phyloP scores from a whole-genome alignment of 768 basidiomycete species.

The Phlebiopsis gigantea region DNA sequence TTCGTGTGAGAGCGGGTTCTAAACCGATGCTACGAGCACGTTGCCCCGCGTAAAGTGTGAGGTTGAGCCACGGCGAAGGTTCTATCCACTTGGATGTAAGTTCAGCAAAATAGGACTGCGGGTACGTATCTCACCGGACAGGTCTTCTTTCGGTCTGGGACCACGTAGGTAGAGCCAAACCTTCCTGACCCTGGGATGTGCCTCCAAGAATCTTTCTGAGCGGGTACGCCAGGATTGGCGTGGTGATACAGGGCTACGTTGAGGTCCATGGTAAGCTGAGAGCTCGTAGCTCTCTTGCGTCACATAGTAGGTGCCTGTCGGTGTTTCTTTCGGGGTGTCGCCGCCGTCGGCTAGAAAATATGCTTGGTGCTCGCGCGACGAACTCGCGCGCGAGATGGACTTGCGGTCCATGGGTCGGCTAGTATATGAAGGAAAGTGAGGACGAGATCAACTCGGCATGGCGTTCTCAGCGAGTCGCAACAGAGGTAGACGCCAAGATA shows the following conservation, averaged over 20 bases:
- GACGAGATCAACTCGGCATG: slow-evolving; percentile 1
- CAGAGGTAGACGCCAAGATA: too few species aligned
- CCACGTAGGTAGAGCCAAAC: slow-evolving; percentile 45
- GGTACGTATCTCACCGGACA: slow-evolving; percentile 36
- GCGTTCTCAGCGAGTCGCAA: background rate
- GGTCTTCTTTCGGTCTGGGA: slow-evolving; percentile 52
- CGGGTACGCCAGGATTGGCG: background rate
- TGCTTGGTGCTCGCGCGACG: background rate
- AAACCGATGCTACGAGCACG: slow-evolving; percentile 27
- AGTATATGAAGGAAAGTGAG: background rate
- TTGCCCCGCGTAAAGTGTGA: slow-evolving; percentile 32
- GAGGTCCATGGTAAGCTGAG: background rate
- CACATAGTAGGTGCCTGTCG: background rate
- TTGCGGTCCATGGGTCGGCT: background rate
- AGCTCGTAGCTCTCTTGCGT: slow-evolving; percentile 1
- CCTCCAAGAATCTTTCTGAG: background rate
- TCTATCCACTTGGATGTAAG: slow-evolving; percentile 28
- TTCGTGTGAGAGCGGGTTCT: slow-evolving; percentile 47
- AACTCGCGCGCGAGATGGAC: background rate
- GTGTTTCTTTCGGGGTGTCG: background rate
- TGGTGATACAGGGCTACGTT: background rate
- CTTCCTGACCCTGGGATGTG: slow-evolving; percentile 16
- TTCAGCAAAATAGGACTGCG: slow-evolving; percentile 9
- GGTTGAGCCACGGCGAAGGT: slow-evolving; percentile 49
- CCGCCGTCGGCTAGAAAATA: background rate